Evolutionary conservation across 1,284 basidiomycete species (phyloP), one percentile per base, ranked within the genome.

Genomic region (Testicularia cyperi): DNA sequence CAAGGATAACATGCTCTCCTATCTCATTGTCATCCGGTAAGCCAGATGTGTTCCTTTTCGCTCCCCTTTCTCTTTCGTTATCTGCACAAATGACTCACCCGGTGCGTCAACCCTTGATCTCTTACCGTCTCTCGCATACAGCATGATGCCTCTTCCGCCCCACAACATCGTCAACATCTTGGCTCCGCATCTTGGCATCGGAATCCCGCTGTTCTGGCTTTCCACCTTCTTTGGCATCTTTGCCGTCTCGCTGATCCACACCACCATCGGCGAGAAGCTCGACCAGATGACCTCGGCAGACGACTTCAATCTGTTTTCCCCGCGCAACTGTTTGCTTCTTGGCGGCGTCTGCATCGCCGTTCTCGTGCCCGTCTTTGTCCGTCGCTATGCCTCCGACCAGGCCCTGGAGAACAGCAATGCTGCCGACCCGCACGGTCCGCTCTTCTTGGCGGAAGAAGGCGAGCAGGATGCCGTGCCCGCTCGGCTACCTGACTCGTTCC

Each of bases 261-360:
- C 89, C 0, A 92, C 90, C 12, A 94, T 98, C 60, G 94, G 94
- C 2, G 87, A 88, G 29, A 77, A 78, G 35, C 81, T 98, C 22
- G 92, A 96, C 68, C 85, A 92, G 58, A 96, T 98, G 91, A 92
- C 92, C 4, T 86, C 85, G 28, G 82, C 92, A 0, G 87, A 85
- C 28, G 92, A 96, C 76, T 96, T 97, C 77, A 85, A 92, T 74
- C 82, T 97, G 39, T 84, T 97, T 61, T 92, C 88, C 44, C 86
- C 86, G 82, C 83, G 84, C 61, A 95, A 95, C 78, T 86, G 89
- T 68, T 81, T 94, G 55, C 84, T 87, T 14, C 80, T 94, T 19
- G 81, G 84, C 3, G 89, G 88, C 0, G 86, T 96, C 36, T 86
- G 88, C 41, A 82, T 90, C 10, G 94, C 92, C 2, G 92, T 91